Evolutionary conservation across 2,329 filamentous ascomycete species (phyloP), one percentile per base, ranked within the genome.

Genomic region (Tolypocladium tropicale): DNA sequence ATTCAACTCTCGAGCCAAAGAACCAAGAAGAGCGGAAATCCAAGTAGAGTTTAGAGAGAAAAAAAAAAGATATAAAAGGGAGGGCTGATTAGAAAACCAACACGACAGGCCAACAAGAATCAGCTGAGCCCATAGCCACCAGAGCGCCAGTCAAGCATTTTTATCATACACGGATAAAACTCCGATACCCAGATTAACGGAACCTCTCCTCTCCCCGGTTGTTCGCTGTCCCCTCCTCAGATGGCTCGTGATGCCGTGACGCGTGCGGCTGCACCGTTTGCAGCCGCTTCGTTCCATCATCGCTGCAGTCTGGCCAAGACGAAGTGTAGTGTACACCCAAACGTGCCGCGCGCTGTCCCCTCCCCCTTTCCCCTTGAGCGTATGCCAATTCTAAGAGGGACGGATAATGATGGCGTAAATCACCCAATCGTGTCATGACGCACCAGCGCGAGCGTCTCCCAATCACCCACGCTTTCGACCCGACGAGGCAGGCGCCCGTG

Each of bases 161-260:
- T 65, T 67, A 64, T 70, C 64, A 61, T 70, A 70, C 68, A 70
- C 62, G 62, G 67, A 64, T 64, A 67, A n/a, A 65, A 63, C 59
- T 62, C 62, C 60, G 59, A 67, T 66, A 66, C 64, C 63, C 64
- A 65, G 59, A 70, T 68, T 68, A 68, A 36, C 33, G 18, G 30
- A 32, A 21, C 6, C n/a, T 39, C 28, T 28, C 12, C 28, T 49
- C 9, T 32, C 46, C 12, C 25, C 46, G 2, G 28, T 32, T 30
- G n/a, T n/a, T n/a, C n/a, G n/a, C n/a, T n/a, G n/a, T n/a, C n/a
- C n/a, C 46, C 28, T 30, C 9, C 25, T 23, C 28, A 2, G 16
- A 21, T 49, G 43, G 46, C 46, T 32, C 46, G 18, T 21, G n/a
- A n/a, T n/a, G n/a, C n/a, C n/a, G n/a, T n/a, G n/a, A n/a, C n/a